These are phyloP conservation scores for Aspergillus tubingensis DNA, from an alignment of 2,329 filamentous ascomycete genomes.

Conservation along the genomic window DNA sequence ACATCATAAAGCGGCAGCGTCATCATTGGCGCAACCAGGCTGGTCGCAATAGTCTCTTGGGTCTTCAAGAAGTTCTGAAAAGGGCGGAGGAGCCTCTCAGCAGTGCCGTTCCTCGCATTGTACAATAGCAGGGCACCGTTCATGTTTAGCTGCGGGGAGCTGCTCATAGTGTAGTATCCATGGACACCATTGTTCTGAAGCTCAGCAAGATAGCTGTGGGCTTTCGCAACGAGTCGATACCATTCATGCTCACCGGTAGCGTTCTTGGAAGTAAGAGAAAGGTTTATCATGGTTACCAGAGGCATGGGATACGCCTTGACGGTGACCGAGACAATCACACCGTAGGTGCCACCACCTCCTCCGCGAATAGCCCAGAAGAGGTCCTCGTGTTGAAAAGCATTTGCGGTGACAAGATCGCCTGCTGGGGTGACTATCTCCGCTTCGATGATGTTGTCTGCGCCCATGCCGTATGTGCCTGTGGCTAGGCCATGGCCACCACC, in stretches of 20 bases:
- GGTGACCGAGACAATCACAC: constrained; percentile 14
- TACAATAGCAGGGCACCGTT: background rate
- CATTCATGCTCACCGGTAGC: background rate
- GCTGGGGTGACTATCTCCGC: constrained; percentile 51
- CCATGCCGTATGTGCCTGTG: constrained; percentile 53
- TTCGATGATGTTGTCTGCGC: constrained; percentile 52
- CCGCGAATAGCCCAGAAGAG: constrained; percentile 25
- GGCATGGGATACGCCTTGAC: background rate
- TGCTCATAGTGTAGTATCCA: background rate
- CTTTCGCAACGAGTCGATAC: background rate
- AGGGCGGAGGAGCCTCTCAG: background rate
- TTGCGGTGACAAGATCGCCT: constrained; percentile 20
- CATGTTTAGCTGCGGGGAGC: background rate
- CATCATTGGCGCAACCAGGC: background rate
- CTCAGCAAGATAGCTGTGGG: background rate
- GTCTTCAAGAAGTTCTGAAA: background rate
- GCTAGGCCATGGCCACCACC: constrained; percentile 55
- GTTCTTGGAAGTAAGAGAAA: background rate
- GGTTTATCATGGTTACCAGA: background rate
- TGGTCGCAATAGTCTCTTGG: background rate
- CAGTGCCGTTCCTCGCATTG: background rate
- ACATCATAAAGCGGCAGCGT: background rate
- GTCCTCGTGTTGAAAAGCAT: constrained; percentile 21
- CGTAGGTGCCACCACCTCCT: constrained; percentile 23
- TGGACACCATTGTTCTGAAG: background rate